These are phyloP conservation scores for Sclerotinia sclerotiorum DNA, from an alignment of 2,329 filamentous ascomycete genomes.

Conservation along the genomic window DNA sequence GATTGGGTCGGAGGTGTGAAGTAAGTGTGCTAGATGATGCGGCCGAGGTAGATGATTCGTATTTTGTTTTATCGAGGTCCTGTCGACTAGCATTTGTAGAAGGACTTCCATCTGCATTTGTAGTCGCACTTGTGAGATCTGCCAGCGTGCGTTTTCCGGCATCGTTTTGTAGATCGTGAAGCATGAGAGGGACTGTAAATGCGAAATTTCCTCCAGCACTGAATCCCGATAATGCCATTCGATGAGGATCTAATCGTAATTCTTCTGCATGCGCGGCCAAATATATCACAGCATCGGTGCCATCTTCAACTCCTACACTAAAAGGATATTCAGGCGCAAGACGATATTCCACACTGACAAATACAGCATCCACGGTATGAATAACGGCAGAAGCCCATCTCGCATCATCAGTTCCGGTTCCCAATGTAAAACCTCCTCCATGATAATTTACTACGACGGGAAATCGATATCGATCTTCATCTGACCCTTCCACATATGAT, in stretches of 20 bases:
- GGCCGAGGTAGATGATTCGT: background rate
- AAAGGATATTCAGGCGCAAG: constrained; percentile 65
- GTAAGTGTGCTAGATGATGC: background rate
- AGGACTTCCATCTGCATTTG: background rate
- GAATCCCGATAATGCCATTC: constrained; percentile 62
- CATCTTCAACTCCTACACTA: constrained; percentile 64
- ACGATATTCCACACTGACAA: constrained; percentile 67
- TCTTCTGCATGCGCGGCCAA: constrained; percentile 56
- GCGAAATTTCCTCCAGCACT: constrained; percentile 50
- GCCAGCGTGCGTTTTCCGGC: constrained; percentile 43
- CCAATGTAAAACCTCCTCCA: constrained; percentile 66
- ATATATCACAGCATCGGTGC: constrained; percentile 63
- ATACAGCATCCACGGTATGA: constrained; percentile 53
- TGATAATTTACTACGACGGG: constrained; percentile 66
- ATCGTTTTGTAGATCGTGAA: constrained; percentile 46
- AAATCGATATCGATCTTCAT: constrained; percentile 35
- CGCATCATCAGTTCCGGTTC: constrained; percentile 61
- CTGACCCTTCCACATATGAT: constrained; percentile 40
- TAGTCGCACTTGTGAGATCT: constrained; percentile 13
- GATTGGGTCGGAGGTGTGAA: constrained; percentile 7
- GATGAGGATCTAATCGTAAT: constrained; percentile 56
- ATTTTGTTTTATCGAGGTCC: constrained; percentile 1
- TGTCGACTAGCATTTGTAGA: background rate
- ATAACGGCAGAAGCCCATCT: constrained; percentile 58
- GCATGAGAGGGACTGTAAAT: constrained; percentile 43